A percentile compares a stretch with the other conserved stretches of the same genome.
Conservation (phyloP, 2,329 filamentous ascomycete genomes). For the Ceratocystis papillata region DNA sequence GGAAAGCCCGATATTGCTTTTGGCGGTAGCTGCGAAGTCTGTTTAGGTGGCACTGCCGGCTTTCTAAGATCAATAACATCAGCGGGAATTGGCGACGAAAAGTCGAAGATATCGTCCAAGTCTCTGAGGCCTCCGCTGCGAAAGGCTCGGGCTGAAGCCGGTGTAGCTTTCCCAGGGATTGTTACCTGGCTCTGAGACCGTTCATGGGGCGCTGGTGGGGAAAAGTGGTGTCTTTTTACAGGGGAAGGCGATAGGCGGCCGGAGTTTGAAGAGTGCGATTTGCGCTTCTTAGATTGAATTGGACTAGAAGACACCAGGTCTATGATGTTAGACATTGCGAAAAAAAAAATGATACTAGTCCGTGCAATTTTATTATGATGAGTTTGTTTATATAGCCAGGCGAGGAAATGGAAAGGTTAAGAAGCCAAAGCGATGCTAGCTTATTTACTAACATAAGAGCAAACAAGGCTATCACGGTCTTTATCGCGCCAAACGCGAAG, state of each 20-base stretch:
- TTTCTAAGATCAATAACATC: slow-evolving; percentile 6
- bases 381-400: background rate
- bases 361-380: background rate
- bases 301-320: slow-evolving; percentile 16
- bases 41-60: background rate
- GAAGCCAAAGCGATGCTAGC: background rate
- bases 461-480: background rate
- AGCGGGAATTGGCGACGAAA: background rate
- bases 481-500: background rate
- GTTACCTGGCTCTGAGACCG: background rate
- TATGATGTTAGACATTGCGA: slow-evolving; percentile 2
- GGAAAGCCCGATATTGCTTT: background rate
- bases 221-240: background rate
- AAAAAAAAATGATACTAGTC: background rate
- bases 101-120: background rate
- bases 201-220: background rate
- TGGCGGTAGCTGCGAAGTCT: background rate
- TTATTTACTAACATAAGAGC: background rate
- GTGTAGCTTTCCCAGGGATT: background rate
- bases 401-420: background rate
- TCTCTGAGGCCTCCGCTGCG: background rate
- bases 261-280: background rate
- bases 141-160: background rate
- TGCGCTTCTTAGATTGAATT: slow-evolving; percentile 3
- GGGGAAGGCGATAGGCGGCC: background rate